Base-by-base conservation (phyloP, 1,139 yeast species). In the Candida sp. region DNA sequence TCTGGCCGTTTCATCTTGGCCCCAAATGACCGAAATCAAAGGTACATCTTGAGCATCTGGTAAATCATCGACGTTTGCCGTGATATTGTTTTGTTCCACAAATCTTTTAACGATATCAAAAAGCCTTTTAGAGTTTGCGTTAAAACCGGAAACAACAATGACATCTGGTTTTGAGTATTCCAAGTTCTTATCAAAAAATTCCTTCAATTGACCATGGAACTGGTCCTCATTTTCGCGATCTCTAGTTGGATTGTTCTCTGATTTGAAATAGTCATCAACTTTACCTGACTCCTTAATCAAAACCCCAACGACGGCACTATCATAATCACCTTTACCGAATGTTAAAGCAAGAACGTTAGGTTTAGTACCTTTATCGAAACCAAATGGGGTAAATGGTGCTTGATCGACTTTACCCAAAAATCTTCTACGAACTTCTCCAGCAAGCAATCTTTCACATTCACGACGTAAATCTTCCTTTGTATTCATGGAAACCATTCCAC, bases 1-100 rank as follows among this genome's bases (percentile, higher is more conserved):
- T 44, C 95, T 74, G 0, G 99, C 97, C 30, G 95, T 90, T 61
- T 93, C 99, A 61, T 93, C 97, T 54, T 86, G 88, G 27, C 88
- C 96, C 83, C 90, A 93, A 12, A 90, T 70, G 3, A 88, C 81
- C 41, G 72, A 79, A 29, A 84, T 55, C 30, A 77, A 60, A 11
- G 78, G 79, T 4, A 78, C 68, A 36, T 65, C 62, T 36, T 61
- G 60, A 8, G 64, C 69, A 63, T 51, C 68, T 1, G 61, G 55
- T 38, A 66, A 57, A 36, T 68, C 76, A 25, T 79, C 87, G 23
- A 75, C 75, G 43, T 75, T 80, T 11, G 82, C 83, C 22, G 70
- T 66, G 30, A 87, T 63, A 38, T 77, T 75, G 51, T 87, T 79
- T 19, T 68, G 72, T 41, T 76, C 75, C 12, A 88, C 77, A 42